A percentile compares a stretch with the other conserved stretches of the same genome.
phyloP scores from a whole-genome alignment of 2,329 filamentous ascomycete species.

The Cladosporium sp. region DNA sequence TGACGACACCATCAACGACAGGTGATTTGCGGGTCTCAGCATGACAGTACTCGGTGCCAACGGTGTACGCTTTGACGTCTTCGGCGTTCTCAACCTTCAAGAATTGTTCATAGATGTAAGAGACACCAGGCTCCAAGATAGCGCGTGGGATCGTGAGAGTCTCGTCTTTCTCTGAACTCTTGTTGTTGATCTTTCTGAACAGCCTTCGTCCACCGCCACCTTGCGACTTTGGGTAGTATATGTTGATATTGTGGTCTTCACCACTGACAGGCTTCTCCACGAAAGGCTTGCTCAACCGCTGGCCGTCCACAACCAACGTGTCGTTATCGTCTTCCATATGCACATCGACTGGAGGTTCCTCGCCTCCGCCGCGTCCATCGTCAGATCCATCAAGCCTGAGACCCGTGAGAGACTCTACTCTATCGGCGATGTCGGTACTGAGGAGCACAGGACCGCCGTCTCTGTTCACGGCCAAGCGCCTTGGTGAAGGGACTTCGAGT shows the following conservation, averaged over 20 bases:
- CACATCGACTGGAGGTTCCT: slow-evolving; percentile 64
- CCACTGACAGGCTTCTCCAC: slow-evolving; percentile 98
- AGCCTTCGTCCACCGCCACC: slow-evolving; percentile 88
- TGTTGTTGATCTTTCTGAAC: slow-evolving; percentile 97
- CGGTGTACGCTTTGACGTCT: slow-evolving; percentile 98
- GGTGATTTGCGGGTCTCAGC: slow-evolving; percentile 97
- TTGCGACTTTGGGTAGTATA: slow-evolving; percentile 86
- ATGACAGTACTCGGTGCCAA: slow-evolving; percentile 89
- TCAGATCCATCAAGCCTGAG: slow-evolving; percentile 71
- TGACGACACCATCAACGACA: slow-evolving; percentile 92
- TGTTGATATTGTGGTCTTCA: slow-evolving; percentile 98
- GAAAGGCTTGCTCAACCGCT: slow-evolving; percentile 83
- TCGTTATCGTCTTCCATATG: slow-evolving; percentile 90
- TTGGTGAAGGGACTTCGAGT: slow-evolving; percentile 85
- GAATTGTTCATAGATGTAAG: slow-evolving; percentile 97
- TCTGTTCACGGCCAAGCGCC: slow-evolving; percentile 84
- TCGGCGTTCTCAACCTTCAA: slow-evolving; percentile 95
- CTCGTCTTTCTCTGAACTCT: slow-evolving; percentile 91
- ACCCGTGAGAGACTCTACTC: slow-evolving; percentile 78
- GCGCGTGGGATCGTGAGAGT: slow-evolving; percentile 75
- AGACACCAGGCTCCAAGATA: slow-evolving; percentile 76
- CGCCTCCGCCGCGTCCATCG: slow-evolving; percentile 64
- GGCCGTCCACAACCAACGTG: slow-evolving; percentile 82
- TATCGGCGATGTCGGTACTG: slow-evolving; percentile 75
- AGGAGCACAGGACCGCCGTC: slow-evolving; percentile 84